Base-by-base conservation (phyloP, 495 filamentous ascomycete genomes). In the Penicillium parvum region DNA sequence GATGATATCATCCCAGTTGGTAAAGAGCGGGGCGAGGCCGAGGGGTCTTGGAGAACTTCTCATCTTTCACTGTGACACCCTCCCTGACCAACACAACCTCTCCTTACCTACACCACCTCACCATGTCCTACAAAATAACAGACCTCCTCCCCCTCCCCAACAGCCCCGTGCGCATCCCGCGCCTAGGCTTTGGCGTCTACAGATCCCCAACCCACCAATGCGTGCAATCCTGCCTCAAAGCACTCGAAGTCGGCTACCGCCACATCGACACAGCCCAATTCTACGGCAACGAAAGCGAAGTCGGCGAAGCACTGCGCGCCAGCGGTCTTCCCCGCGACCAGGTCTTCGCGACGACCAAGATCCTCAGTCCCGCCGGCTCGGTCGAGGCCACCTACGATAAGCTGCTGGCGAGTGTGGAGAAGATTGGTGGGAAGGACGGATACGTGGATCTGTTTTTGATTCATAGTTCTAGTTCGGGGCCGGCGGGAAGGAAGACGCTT, bases 151-250 rank as follows among this genome's bases (percentile, higher is more conserved):
- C 77, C 40, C 79, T 86, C 34, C 72, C 72, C 21, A 76, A 77
- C 43, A 76, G 72, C 43, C 32, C 48, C 15, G 57, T 69, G 40
- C 67, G 66, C 35, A 83, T 86, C 32, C 86, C 83, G 19, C 71
- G 66, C 36, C 74, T 90, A n/a, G 84, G 85, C 10, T 88, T 89
- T 52, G 85, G 85, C 28, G 82, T 88, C 52, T 88, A 82, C 60
- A 75, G 74, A 36, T 79, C 77, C 8, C 68, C 68, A 7, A 36
- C 60, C 12, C 43, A 65, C 16, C 66, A 73, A 40, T 83, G 77
- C 58, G 65, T 73, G 11, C 50, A 72, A 18, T 81, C 82, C 4
- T 76, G 72, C 47, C 63, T 73, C n/a, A 72, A 69, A 23, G 84
- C 84, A n/a, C 64, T 88, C 21, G 57, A 73, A 4, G 57, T 68